Conservation (phyloP, 495 filamentous ascomycete genomes). For the Arthonia radiata region DNA sequence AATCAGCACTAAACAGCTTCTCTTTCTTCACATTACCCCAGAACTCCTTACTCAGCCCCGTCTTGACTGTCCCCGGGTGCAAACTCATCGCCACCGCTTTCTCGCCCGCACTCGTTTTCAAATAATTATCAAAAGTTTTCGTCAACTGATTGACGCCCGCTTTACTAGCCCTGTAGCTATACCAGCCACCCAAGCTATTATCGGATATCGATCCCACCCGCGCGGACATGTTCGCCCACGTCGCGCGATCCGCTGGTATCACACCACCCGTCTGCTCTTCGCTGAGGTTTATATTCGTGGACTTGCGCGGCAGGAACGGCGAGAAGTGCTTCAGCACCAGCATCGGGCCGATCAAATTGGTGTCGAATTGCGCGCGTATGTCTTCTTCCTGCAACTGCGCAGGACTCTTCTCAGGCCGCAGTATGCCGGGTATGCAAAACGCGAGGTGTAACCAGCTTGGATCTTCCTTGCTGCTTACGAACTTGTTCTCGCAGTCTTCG, state of each 20-base stretch:
- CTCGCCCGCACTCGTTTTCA: slow-evolving; percentile 25
- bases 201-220: slow-evolving; percentile 52
- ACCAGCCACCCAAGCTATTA: slow-evolving; percentile 18
- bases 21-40: slow-evolving; percentile 33
- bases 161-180: slow-evolving; percentile 16
- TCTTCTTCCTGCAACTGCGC: slow-evolving; percentile 28
- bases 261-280: background rate
- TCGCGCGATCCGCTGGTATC: slow-evolving; percentile 18
- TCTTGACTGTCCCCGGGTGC: slow-evolving; percentile 67
- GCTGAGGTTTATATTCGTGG: slow-evolving; percentile 8
- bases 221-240: slow-evolving; percentile 47
- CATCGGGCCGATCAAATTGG: slow-evolving; percentile 50
- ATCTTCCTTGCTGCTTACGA: background rate
- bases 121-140: slow-evolving; percentile 48
- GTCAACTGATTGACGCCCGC: slow-evolving; percentile 38
- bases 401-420: slow-evolving; percentile 51
- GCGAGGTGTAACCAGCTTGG: slow-evolving; percentile 33
- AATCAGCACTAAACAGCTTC: slow-evolving; percentile 35
- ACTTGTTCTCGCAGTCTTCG: slow-evolving; percentile 8
- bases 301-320: slow-evolving; percentile 33
- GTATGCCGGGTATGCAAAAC: slow-evolving; percentile 44
- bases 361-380: slow-evolving; percentile 34
- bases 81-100: slow-evolving; percentile 42
- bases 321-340: slow-evolving; percentile 53
- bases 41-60: slow-evolving; percentile 44